Evolutionary conservation across 2,329 filamentous ascomycete species (phyloP), one percentile per base, ranked within the genome.

Genomic region (Xylaria sp.): DNA sequence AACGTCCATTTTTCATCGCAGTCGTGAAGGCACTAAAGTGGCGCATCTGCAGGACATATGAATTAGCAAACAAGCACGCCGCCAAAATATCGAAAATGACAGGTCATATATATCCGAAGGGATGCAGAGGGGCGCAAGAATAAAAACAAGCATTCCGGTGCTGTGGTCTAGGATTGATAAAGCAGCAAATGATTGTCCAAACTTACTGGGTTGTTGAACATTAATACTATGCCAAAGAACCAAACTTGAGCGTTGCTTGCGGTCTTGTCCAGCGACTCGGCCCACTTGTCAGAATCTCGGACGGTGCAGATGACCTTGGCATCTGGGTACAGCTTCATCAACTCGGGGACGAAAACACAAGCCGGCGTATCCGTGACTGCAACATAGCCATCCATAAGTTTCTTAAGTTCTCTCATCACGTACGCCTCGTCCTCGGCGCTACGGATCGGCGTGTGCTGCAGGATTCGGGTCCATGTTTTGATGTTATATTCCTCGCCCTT

Each of bases 301-400:
- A 75, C 61, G 1, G 75, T 77, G 67, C 75, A 76, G 51, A 78
- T 77, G 33, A 78, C 76, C 41, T 76, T 75, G 46, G 76, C 75
- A 39, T 79, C 75, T 1, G 76, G 76, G 54, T 77, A 77, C 13
- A 78, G 28, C 58, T 73, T 69, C 39, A 76, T 66, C 18, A 79
- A 66, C 56, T 79, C 78, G 2, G 71, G 73, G 1, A 75, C 74
- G 55, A 79, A 77, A 36, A 71, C 66, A 18, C 71, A 72, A 0
- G 69, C 73, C 1, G 76, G 75, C 3, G 70, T 71, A 64, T 78
- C 77, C 6, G 77, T 77, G 23, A 72, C 74, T 3, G 73, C 78
- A 1, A 75, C 75, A 58, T 77, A 79, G 56, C 78, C 77, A 31
- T 75, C 70, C 54, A 73, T 63, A 49, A 73, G 62, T n/a, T 62